These are phyloP conservation scores for Pterocarpus macrocarpus DNA, from an alignment of 306 rosid species.

Conservation along the genomic window DNA sequence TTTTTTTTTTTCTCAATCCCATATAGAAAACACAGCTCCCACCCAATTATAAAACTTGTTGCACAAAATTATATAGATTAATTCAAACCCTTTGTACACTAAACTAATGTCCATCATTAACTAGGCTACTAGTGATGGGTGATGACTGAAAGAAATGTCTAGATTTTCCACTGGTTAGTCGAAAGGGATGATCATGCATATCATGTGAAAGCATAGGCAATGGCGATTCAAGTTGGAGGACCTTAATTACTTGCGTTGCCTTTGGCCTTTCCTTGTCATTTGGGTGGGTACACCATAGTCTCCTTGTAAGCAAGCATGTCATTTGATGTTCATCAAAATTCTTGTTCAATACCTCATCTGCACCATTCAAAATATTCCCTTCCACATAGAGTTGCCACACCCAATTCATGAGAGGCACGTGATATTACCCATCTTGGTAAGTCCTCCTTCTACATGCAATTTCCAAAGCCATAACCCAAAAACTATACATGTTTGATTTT, in stretches of 20 bases:
- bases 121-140: conserved; percentile 36
- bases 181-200: conserved; percentile 29
- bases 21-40: too few species aligned
- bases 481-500: conserved; percentile 62
- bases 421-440: conserved; percentile 43
- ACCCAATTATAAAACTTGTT: too few species aligned
- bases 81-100: neutral
- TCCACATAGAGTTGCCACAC: conserved; percentile 44
- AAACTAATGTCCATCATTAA: conserved; percentile 16
- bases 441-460: conserved; percentile 62
- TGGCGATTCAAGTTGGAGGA: conserved; percentile 41
- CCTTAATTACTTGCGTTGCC: conserved; percentile 49
- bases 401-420: conserved; percentile 34
- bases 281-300: conserved; percentile 51
- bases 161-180: neutral
- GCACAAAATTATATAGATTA: neutral
- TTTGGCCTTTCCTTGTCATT: conserved; percentile 47
- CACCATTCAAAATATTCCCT: conserved; percentile 44
- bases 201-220: conserved; percentile 44
- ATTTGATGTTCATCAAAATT: conserved; percentile 37
- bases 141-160: neutral
- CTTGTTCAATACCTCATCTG: conserved; percentile 43
- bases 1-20: neutral
- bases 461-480: conserved; percentile 65
- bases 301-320: conserved; percentile 37